These are phyloP conservation scores for Phytopythium helicoides DNA, from an alignment of 352 stramenopile genomes.

Conservation along the genomic window DNA sequence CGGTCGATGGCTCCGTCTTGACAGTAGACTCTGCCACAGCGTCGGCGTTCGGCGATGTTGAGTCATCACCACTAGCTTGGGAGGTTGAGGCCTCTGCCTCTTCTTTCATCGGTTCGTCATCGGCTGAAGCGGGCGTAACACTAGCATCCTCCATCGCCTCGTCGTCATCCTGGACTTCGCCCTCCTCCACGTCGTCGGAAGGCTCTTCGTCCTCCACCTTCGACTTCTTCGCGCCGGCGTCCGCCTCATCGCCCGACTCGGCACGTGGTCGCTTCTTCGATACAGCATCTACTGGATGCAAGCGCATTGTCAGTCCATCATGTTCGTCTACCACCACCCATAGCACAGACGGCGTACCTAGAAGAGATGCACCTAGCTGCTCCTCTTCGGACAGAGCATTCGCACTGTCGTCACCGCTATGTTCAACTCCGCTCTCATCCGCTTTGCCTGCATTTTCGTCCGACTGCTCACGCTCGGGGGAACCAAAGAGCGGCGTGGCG, in stretches of 20 bases:
- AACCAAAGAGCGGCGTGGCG: conserved; percentile 69
- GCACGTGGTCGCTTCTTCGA: conserved; percentile 25
- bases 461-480: conserved; percentile 44
- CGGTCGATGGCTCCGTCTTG: neutral
- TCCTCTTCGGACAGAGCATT: conserved; percentile 42
- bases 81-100: neutral
- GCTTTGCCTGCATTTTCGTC: conserved; percentile 31
- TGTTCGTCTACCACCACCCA: conserved; percentile 28
- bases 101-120: conserved; percentile 9
- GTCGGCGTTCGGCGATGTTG: neutral
- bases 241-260: conserved; percentile 22
- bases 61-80: neutral
- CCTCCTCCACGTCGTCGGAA: conserved; percentile 18
- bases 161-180: conserved; percentile 6
- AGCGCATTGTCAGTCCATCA: conserved; percentile 47
- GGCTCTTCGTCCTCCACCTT: conserved; percentile 15
- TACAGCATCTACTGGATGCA: conserved; percentile 8
- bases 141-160: conserved; percentile 3
- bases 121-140: neutral
- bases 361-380: conserved; percentile 16
- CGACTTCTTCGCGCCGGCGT: conserved; percentile 16
- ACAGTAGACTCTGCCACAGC: neutral
- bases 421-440: conserved; percentile 18
- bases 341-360: neutral
- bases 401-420: conserved; percentile 46